Conservation (phyloP, 176 grass and related monocot genomes). For the Poa annua region DNA sequence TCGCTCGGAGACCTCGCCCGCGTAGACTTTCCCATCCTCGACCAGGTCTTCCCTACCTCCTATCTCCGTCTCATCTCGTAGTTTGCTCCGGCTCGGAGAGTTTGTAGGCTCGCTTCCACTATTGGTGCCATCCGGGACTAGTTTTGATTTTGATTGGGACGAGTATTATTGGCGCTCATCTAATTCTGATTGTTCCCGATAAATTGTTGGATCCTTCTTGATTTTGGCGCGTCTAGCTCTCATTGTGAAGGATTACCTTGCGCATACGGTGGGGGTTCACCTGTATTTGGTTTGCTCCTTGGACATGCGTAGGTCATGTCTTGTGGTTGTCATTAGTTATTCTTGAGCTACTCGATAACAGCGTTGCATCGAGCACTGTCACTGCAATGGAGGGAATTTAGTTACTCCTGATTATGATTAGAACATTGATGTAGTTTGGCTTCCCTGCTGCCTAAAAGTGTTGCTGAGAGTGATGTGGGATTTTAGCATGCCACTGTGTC, state of each 20-base stretch:
- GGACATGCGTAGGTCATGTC: background rate
- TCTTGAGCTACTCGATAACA: background rate
- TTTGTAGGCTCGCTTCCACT: background rate
- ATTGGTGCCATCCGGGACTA: background rate
- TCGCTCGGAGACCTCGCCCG: slow-evolving; percentile 73
- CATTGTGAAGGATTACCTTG: background rate
- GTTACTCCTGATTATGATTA: slow-evolving; percentile 15
- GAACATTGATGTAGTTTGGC: background rate
- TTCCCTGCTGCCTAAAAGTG: background rate
- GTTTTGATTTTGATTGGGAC: background rate
- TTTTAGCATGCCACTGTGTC: background rate
- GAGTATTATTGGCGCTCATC: background rate
- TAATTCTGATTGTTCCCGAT: background rate
- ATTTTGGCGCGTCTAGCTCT: background rate
- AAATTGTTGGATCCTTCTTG: background rate
- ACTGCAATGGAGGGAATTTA: background rate
- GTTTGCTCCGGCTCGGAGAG: background rate
- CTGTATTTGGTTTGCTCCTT: background rate
- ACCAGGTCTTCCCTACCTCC: slow-evolving; percentile 54
- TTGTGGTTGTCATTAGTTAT: background rate
- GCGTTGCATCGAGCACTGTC: background rate
- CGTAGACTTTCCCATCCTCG: slow-evolving; percentile 87
- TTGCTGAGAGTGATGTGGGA: slow-evolving; percentile 6
- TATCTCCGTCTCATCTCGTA: too few relatives aligned
- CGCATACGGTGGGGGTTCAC: background rate